Conservation (phyloP, 2,329 filamentous ascomycete genomes). For the Claviceps arundinis region DNA sequence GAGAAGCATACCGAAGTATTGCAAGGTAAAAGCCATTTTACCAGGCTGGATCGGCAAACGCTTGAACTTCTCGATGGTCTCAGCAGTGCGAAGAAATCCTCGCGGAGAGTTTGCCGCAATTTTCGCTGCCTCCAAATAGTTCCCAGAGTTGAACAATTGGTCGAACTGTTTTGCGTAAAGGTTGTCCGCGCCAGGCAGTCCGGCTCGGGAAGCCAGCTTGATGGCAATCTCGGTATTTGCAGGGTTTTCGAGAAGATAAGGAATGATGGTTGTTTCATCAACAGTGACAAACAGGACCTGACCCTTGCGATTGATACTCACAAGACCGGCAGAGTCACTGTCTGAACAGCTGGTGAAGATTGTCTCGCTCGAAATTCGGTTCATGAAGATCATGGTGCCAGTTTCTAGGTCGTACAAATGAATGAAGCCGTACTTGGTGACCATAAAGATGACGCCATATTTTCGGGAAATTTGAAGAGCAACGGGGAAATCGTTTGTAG, state of each 20-base stretch:
- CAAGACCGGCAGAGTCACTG: constrained; percentile 69
- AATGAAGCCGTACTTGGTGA: constrained; percentile 98
- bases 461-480: constrained; percentile 94
- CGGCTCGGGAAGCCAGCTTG: constrained; percentile 89
- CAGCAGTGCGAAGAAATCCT: constrained; percentile 83
- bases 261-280: constrained; percentile 81
- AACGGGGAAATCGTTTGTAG: constrained; percentile 92
- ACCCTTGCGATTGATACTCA: constrained; percentile 94
- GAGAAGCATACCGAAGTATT: constrained; percentile 94
- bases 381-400: constrained; percentile 96
- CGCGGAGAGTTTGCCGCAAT: constrained; percentile 92
- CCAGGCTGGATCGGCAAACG: constrained; percentile 65
- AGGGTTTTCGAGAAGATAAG: constrained; percentile 91
- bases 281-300: constrained; percentile 91
- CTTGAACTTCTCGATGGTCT: constrained; percentile 96
- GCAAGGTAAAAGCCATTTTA: constrained; percentile 85
- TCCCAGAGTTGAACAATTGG: constrained; percentile 64
- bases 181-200: constrained; percentile 85
- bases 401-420: constrained; percentile 97
- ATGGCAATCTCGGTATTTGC: constrained; percentile 88
- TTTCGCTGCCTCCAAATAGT: constrained; percentile 83
- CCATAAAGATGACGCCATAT: constrained; percentile 92
- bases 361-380: constrained; percentile 96
- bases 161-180: constrained; percentile 91
- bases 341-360: constrained; percentile 92